Evolutionary conservation across 179 eudicot genomes (phyloP), one percentile per base, ranked within the genome.

Genomic region (Beta macrorhiza): DNA sequence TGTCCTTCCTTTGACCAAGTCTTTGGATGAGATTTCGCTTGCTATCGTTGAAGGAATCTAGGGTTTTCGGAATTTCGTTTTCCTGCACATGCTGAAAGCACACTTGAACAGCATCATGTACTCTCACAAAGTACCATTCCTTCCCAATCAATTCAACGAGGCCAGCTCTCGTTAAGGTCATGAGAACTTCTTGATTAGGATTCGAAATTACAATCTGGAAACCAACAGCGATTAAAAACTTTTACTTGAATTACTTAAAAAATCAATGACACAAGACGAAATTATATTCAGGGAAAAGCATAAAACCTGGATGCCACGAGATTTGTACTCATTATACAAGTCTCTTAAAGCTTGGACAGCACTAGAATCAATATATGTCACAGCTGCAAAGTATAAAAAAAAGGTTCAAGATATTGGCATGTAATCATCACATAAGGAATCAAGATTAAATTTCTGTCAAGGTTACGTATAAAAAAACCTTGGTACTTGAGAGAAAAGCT

Each of bases 101-200:
- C 74, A 93, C 92, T 88, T 92, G 99, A 72, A 91, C 97, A 16
- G 98, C 98, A 75, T 96, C 99, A 53, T 96, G 99, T 25, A 92
- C 96, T 87, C 99, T 92, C 80, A 96, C 99, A 67, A 96, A 96
- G 83, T 84, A 94, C 99, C 99, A 96, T 79, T 96, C 98, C 86
- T 90, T 91, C 16, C 99, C 99, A 17, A 96, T 91, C 67, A 91
- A 82, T n/a, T 96, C 97, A 22, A 96, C 91, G 32, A 94, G 75
- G 16, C 97, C 93, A 4, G 99, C 88, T 81, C 83, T 89, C 58
- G 94, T 81, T 71, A 96, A 84, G 44, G 95, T 92, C 85, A 90
- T 52, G 61, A 96, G 85, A 82, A 96, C 98, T 32, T 92, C 98
- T 42, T 89, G 88, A 84, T 93, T 96, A 52, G 98, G 99, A 72